These are phyloP conservation scores for Pelargonium nanum DNA, from an alignment of 345 rosid genomes.

Conservation along the genomic window DNA sequence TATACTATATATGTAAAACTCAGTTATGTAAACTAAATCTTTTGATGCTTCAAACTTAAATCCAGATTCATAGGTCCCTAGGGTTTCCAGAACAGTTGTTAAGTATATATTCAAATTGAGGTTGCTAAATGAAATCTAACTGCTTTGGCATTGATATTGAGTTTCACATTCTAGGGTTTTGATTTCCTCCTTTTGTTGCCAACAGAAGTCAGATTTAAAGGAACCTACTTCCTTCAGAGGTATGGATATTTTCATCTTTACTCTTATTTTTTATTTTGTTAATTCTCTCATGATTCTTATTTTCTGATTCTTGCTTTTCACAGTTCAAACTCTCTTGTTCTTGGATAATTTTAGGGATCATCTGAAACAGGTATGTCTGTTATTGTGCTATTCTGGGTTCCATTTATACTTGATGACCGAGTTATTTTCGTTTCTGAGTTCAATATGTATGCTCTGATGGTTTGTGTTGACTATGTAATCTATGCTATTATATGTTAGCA, in stretches of 20 bases:
- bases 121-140: neutral
- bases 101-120: neutral
- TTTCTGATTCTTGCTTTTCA: neutral
- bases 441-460: neutral
- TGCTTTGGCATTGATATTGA: neutral
- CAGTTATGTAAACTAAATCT: neutral
- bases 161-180: neutral
- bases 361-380: neutral
- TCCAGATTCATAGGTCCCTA: neutral
- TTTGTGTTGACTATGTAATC: neutral
- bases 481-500: neutral
- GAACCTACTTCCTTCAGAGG: neutral
- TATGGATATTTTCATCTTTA: neutral
- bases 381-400: neutral
- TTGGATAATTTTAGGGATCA: neutral
- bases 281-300: neutral
- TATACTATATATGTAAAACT: too few relatives aligned
- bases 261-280: neutral
- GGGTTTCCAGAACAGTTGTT: neutral
- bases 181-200: neutral
- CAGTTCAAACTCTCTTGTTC: neutral
- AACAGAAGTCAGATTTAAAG: neutral
- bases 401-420: neutral
- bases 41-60: neutral
- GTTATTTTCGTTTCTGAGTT: neutral